Evolutionary conservation across 2,329 filamentous ascomycete species (phyloP).

Genomic region (Cytospora mali): DNA sequence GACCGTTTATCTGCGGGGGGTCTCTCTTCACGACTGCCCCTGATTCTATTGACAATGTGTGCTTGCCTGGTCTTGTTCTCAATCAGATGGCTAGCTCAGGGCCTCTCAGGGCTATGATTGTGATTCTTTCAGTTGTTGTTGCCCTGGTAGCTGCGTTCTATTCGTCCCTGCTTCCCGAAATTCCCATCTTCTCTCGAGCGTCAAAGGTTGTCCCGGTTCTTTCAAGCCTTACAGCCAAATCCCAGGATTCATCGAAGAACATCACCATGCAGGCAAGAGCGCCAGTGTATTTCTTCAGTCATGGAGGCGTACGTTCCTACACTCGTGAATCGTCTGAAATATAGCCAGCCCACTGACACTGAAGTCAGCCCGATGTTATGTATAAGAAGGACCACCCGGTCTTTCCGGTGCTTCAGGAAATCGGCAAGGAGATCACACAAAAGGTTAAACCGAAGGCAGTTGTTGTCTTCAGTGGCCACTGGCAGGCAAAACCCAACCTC

Average conservation of each 20-base stretch:
- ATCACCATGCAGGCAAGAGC: slow-evolving; percentile 35
- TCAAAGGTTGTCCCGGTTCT: slow-evolving; percentile 7
- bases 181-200: slow-evolving; percentile 13
- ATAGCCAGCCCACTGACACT: not conserved
- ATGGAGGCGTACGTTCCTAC: slow-evolving; percentile 49
- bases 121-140: slow-evolving; percentile 6
- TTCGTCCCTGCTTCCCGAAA: slow-evolving; percentile 5
- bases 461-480: slow-evolving; percentile 77
- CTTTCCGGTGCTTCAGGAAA: slow-evolving; percentile 63
- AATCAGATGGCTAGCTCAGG: slow-evolving; percentile 15
- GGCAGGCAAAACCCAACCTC: slow-evolving; percentile 61
- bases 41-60: slow-evolving; percentile 13
- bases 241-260: not conserved
- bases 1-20: not conserved
- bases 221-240: not conserved
- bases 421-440: slow-evolving; percentile 71
- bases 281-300: slow-evolving; percentile 54
- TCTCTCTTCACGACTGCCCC: not conserved
- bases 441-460: slow-evolving; percentile 72
- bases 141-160: slow-evolving; percentile 22
- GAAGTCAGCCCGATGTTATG: slow-evolving; percentile 62
- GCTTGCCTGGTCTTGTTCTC: not conserved
- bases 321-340: not conserved
- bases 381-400: slow-evolving; percentile 70
- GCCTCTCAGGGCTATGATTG: slow-evolving; percentile 16